phyloP scores from a whole-genome alignment of 2,329 filamentous ascomycete species.

The Calcarisporium arbuscula region DNA sequence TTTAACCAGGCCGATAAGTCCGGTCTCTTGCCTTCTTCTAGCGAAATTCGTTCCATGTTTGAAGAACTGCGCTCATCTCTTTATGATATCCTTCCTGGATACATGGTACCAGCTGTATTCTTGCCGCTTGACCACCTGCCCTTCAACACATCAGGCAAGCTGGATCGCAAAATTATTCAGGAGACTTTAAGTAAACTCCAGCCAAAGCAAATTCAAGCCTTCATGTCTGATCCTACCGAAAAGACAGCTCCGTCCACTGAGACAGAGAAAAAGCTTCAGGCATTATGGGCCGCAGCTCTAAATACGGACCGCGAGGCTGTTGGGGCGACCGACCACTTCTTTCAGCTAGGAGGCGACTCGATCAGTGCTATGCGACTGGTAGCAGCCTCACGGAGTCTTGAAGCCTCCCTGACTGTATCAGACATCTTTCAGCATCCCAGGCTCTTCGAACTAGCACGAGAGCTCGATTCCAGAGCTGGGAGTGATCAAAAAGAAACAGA shows the following conservation, averaged over 20 bases:
- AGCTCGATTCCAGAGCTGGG: too few relatives aligned
- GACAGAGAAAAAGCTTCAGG: constrained; percentile 1
- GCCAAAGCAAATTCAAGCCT: not conserved
- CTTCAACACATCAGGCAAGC: constrained; percentile 11
- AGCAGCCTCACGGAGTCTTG: not conserved
- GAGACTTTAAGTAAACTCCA: constrained; percentile 3
- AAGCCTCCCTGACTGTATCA: constrained; percentile 7
- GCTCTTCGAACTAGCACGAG: too few relatives aligned
- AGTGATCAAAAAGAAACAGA: not conserved
- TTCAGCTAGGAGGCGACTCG: constrained; percentile 21
- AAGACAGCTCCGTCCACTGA: constrained; percentile 3
- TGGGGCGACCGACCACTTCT: constrained; percentile 16
- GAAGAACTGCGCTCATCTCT: constrained; percentile 1
- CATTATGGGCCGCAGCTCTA: constrained; percentile 11
- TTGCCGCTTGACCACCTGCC: constrained; percentile 16
- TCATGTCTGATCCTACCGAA: not conserved
- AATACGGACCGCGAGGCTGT: not conserved
- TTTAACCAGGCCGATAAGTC: too few relatives aligned
- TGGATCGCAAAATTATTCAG: constrained; percentile 8
- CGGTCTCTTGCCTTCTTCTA: too few relatives aligned
- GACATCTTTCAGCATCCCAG: constrained; percentile 12
- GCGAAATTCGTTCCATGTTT: too few relatives aligned
- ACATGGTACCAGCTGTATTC: constrained; percentile 28
- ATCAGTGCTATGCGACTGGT: constrained; percentile 10
- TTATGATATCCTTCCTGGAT: constrained; percentile 15